These are phyloP conservation scores for Ananas comosus DNA, from an alignment of 176 grass and related monocot genomes.

Conservation along the genomic window DNA sequence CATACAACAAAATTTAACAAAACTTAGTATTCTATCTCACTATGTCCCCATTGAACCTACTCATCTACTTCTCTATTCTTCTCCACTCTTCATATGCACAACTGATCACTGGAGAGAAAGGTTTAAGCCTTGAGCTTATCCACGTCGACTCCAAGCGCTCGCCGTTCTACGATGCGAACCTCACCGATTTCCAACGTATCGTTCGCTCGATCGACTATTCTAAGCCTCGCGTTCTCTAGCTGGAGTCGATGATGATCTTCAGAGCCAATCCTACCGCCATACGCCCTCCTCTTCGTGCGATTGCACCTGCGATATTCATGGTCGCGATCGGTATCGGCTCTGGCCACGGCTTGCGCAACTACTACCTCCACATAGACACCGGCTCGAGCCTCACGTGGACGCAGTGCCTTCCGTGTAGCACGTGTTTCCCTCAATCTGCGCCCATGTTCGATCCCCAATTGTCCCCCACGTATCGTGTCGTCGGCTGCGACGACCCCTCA, in stretches of 20 bases:
- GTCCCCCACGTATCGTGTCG: constrained; percentile 10
- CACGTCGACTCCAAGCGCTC: neutral
- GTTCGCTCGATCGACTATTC: neutral
- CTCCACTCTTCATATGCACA: neutral
- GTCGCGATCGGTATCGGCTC: neutral
- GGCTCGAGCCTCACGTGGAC: constrained; percentile 28
- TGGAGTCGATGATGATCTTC: neutral
- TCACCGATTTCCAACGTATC: neutral
- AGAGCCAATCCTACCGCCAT: neutral
- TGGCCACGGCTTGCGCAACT: neutral
- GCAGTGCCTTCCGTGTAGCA: constrained; percentile 21
- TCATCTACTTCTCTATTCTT: neutral
- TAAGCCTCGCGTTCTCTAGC: neutral
- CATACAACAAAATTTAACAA: too few species aligned
- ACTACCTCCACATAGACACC: constrained; percentile 11
- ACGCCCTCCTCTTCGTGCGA: neutral
- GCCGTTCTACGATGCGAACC: neutral
- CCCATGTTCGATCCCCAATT: constrained; percentile 18
- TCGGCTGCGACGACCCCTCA: constrained; percentile 17
- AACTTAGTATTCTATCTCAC: neutral
- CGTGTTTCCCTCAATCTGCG: constrained; percentile 4
- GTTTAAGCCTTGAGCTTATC: neutral
- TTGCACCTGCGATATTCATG: neutral
- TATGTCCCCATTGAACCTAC: neutral
- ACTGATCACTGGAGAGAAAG: neutral